phyloP scores from a whole-genome alignment of 441 rosid species.

The Adansonia madagascariensis region DNA sequence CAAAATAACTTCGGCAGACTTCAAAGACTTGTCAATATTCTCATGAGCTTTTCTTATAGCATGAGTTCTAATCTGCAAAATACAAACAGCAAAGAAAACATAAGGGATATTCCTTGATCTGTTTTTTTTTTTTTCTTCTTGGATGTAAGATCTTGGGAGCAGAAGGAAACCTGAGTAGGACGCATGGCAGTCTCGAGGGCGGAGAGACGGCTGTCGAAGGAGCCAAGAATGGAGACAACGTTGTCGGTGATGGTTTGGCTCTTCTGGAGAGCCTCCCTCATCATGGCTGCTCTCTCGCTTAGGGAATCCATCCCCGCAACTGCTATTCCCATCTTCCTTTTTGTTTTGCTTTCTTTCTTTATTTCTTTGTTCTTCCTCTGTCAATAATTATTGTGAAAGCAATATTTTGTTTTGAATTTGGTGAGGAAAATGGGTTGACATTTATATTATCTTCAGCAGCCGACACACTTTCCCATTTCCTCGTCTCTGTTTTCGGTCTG shows the following conservation, averaged over 20 bases:
- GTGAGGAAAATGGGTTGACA: slow-evolving; percentile 28
- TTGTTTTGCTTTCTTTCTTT: neutral
- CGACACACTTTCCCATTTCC: neutral
- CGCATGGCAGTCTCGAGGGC: slow-evolving; percentile 98
- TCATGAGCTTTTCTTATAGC: slow-evolving; percentile 95
- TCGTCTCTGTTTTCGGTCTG: slow-evolving; percentile 11
- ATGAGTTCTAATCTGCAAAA: slow-evolving; percentile 80
- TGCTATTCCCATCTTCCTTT: slow-evolving; percentile 45
- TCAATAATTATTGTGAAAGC: neutral
- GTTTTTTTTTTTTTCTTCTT: neutral
- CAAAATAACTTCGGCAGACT: slow-evolving; percentile 82
- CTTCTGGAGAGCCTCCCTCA: slow-evolving; percentile 79
- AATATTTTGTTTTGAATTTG: neutral
- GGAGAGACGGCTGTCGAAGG: slow-evolving; percentile 97
- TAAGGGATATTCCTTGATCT: slow-evolving; percentile 26
- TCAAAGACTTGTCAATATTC: slow-evolving; percentile 89
- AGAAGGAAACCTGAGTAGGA: slow-evolving; percentile 81
- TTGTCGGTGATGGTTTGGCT: slow-evolving; percentile 87
- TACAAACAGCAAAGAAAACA: slow-evolving; percentile 16
- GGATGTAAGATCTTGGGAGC: neutral
- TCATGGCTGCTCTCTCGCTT: slow-evolving; percentile 69
- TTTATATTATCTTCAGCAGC: slow-evolving; percentile 4
- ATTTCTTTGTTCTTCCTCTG: neutral
- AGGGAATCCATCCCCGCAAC: slow-evolving; percentile 65
- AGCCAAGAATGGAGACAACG: slow-evolving; percentile 86